A percentile compares a stretch with the other conserved stretches of the same genome.
Conservation (phyloP, 1,139 yeast genomes). For the Kazachstania sp. region DNA sequence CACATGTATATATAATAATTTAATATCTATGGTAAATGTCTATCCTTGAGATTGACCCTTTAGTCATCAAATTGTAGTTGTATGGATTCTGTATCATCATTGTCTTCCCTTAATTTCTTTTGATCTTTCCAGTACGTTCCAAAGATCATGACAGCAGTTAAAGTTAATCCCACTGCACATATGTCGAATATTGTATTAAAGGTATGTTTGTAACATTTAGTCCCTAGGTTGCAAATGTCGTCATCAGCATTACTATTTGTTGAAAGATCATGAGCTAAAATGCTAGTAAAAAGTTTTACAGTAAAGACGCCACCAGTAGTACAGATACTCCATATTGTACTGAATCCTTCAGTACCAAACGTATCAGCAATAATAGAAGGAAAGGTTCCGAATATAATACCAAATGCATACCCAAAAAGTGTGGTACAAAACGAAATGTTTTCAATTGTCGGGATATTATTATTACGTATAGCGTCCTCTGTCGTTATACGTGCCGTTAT, state of each 20-base stretch:
- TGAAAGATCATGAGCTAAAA: constrained; percentile 38
- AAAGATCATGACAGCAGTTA: constrained; percentile 8
- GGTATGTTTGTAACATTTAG: constrained; percentile 23
- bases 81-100: background rate
- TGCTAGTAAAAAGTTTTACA: constrained; percentile 34
- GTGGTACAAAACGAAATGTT: constrained; percentile 46
- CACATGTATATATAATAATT: background rate
- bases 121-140: background rate
- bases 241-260: constrained; percentile 13
- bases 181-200: constrained; percentile 17
- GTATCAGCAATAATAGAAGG: constrained; percentile 74
- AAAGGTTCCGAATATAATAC: constrained; percentile 68
- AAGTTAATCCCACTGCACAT: constrained; percentile 11
- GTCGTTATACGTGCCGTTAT: background rate
- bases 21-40: too few species aligned
- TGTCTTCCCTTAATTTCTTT: background rate
- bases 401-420: constrained; percentile 68
- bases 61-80: background rate
- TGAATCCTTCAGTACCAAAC: constrained; percentile 63
- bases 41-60: too few species aligned
- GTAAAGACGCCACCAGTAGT: constrained; percentile 46
- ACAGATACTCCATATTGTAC: constrained; percentile 73
- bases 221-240: constrained; percentile 20
- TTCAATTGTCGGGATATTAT: constrained; percentile 13
- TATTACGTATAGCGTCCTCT: background rate